Percentiles rank a stretch among this genome's conserved stretches.
phyloP scores from a whole-genome alignment of 345 rosid species.

The Citrus reticulata region DNA sequence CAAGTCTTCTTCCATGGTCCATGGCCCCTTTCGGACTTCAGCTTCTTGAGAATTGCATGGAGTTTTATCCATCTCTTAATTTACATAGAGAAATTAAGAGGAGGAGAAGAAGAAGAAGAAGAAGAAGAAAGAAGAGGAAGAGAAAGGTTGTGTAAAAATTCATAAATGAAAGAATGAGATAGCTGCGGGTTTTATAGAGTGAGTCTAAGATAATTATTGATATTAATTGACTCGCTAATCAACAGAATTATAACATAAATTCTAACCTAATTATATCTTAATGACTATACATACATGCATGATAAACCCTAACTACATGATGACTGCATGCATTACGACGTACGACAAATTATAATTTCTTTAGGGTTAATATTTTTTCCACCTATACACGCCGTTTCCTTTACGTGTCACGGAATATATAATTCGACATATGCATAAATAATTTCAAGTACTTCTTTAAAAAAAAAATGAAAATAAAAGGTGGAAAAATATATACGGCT shows the following conservation, averaged over 20 bases:
- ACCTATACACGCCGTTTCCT: background rate
- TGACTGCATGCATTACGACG: constrained; percentile 13
- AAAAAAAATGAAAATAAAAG: background rate
- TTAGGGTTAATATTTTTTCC: constrained; percentile 3
- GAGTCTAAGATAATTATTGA: constrained; percentile 1
- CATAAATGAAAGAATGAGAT: constrained; percentile 5
- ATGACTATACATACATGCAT: constrained; percentile 33
- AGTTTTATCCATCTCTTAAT: constrained; percentile 51
- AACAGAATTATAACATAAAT: background rate
- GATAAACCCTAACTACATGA: background rate
- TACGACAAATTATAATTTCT: background rate
- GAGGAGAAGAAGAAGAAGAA: too few relatives aligned
- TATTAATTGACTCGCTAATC: background rate
- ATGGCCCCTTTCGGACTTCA: constrained; percentile 96
- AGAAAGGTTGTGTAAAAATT: background rate
- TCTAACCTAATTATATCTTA: constrained; percentile 33
- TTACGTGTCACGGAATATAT: background rate
- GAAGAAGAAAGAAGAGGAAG: background rate
- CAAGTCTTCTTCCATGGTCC: constrained; percentile 97
- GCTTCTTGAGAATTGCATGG: constrained; percentile 57
- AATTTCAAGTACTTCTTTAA: background rate
- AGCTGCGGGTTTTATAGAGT: constrained; percentile 38
- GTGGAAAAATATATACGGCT: background rate
- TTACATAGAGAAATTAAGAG: background rate
- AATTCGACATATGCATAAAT: background rate